Base-by-base conservation (phyloP, 768 basidiomycete species). In the Suillus spraguei region DNA sequence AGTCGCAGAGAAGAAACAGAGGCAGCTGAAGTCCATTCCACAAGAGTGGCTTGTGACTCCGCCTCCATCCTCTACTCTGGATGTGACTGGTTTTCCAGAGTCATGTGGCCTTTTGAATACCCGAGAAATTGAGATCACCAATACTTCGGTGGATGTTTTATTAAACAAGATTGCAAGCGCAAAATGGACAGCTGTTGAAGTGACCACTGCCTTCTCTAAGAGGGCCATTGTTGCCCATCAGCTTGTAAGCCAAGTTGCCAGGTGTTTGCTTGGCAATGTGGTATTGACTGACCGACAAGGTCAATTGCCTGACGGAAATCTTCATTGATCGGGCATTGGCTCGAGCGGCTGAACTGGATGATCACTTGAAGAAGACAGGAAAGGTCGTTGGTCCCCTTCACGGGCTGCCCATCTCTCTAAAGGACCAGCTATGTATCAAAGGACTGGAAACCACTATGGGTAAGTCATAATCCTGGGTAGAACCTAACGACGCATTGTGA, bases 251-350 rank as follows among this genome's bases (percentile, higher is more conserved):
- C 42, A 41, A 32, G 9, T 38, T 32, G 10, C 17, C 17, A 20
- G 39, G 11, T 17, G 32, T 20, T 41, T 58, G 17, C 17, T 58
- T 59, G 24, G 24, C 55, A 17, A 39, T 10, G 56, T 63, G 39
- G 39, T 41, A 5, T 10, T 49, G 6, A 20, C 38, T 61, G 35
- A 65, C 13, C 14, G 35, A 36, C 33, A 68, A 92, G 90, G 86
- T 86, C 6, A 93, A 93, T 67, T 94, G 93, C 71, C 71, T 94
- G 42, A 94, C 92, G 0, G 92, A 94, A 72, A 87, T 92, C n/a
- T 92, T 91, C 68, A 82, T 92, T 59, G 88, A 93, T 28, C 80
- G 82, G 5, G 93, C 90, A 0, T 77, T 92, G 5, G 76, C 74
- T 16, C 80, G 87, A 11, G 93, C 94, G 2, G 74, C 80, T 17